phyloP scores from a whole-genome alignment of 768 basidiomycete genomes.

The Tylopilus sp. region DNA sequence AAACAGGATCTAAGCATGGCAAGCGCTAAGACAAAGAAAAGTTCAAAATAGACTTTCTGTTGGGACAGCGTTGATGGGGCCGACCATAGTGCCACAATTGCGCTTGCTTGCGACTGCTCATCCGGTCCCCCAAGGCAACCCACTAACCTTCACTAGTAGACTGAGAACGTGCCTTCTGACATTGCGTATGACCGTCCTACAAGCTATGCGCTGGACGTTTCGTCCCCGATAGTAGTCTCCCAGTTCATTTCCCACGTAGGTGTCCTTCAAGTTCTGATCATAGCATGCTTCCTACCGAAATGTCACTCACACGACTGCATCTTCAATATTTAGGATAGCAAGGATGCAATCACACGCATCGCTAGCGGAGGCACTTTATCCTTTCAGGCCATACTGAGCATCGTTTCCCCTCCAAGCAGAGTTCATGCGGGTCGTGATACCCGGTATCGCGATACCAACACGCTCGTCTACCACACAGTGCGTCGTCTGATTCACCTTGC shows the following conservation, averaged over 20 bases:
- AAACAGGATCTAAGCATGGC: slow-evolving; percentile 14
- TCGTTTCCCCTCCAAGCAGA: slow-evolving; percentile 17
- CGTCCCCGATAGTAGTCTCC: no score
- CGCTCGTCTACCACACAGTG: slow-evolving; percentile 22
- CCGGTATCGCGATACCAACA: slow-evolving; percentile 12
- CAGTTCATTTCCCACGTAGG: slow-evolving; percentile 14
- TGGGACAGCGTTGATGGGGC: no score
- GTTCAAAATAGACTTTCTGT: no score
- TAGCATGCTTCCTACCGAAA: neutral
- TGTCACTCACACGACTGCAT: neutral
- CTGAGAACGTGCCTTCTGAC: no score
- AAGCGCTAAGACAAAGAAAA: no score
- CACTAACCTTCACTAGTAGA: no score
- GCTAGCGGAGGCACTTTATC: slow-evolving; percentile 11
- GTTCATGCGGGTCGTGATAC: slow-evolving; percentile 24
- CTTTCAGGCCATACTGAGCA: slow-evolving; percentile 12
- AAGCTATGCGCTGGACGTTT: no score
- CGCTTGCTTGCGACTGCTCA: no score
- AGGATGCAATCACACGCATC: slow-evolving; percentile 19
- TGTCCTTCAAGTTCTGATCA: neutral
- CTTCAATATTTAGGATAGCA: slow-evolving; percentile 8
- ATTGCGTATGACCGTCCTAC: no score
- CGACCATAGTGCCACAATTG: no score
- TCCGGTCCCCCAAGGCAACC: no score
- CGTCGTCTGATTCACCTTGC: neutral